Base-by-base conservation (phyloP, 2,329 filamentous ascomycete species). In the Diaporthe sp. region DNA sequence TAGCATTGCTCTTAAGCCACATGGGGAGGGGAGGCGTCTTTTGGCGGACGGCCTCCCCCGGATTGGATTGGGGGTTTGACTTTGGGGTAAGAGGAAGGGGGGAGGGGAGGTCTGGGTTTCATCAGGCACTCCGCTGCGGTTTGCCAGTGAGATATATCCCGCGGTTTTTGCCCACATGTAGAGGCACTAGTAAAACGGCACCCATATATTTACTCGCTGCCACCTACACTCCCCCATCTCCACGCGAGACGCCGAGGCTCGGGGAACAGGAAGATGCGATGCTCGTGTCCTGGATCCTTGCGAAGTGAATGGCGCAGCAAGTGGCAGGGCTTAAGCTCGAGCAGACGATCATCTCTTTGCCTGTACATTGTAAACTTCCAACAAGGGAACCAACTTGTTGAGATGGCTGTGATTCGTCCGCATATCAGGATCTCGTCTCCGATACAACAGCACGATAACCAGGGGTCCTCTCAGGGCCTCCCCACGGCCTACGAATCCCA, bases 1-100 rank as follows among this genome's bases (percentile, higher is more conserved):
- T 68, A 68, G 63, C 63, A 68, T 68, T 37, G 44, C 31, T 68
- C 63, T 68, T 68, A 68, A 68, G 63, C 63, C 28, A 25, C 63
- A 68, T 68, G 44, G 63, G 60, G 60, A 13, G 37, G 58, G 5
- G 34, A 37, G 5, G 6, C n/a, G 5, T 20, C 31, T 44, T 65
- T 65, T 63, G 60, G 60, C 3, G 25, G 61, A 49, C 42, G 25
- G 61, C 39, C 39, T 31, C 61, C 25, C 20, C 31, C 5, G 31
- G 37, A 39, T 39, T 39, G 57, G 34, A 39, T 60, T 20, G 31
- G 61, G 31, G 61, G 25, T 47, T 20, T 47, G 31, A 8, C 37
- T 25, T 57, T 31, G 53, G 25, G 44, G 10, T 25, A 47, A 49
- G 42, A 31, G 44, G 61, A 9, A 10, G 17, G 12, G 60, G 25